Evolutionary conservation across 345 rosid species (phyloP).

Genomic region (Erodium maritimum): DNA sequence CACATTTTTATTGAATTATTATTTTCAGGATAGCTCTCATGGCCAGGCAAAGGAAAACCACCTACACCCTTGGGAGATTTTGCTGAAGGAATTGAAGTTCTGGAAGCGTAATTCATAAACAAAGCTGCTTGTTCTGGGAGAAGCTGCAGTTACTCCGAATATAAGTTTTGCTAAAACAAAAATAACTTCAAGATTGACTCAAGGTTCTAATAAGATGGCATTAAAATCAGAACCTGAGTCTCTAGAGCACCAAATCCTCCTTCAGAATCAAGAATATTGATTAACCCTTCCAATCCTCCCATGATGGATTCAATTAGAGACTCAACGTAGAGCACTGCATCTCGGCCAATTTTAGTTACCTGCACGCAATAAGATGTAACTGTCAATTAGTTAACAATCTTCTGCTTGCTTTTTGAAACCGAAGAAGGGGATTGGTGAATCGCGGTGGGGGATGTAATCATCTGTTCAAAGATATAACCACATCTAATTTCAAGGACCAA

Average conservation of each 20-base stretch:
- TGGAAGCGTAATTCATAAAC: conserved; percentile 64
- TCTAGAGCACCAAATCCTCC: conserved; percentile 99
- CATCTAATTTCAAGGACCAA: too few relatives aligned
- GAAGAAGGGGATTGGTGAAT: too few relatives aligned
- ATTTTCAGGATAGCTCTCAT: conserved; percentile 92
- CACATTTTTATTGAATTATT: conserved; percentile 85
- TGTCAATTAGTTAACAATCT: not conserved
- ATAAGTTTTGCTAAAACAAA: conserved; percentile 11
- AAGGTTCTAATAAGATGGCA: not conserved
- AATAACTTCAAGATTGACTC: too few relatives aligned
- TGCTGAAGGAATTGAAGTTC: conserved; percentile 48
- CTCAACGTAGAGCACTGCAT: conserved; percentile 92
- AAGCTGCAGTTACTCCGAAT: conserved; percentile 47
- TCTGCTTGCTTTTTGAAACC: not conserved
- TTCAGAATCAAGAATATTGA: conserved; percentile 97
- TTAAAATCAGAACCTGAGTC: conserved; percentile 47
- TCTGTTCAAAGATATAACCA: too few relatives aligned
- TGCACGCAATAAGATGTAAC: conserved; percentile 20
- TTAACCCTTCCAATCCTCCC: conserved; percentile 97
- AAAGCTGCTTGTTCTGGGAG: conserved; percentile 96
- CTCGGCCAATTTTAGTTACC: conserved; percentile 93
- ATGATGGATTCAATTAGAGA: conserved; percentile 97
- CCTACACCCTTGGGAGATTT: conserved; percentile 69
- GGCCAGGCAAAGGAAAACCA: conserved; percentile 81
- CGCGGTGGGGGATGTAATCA: too few relatives aligned